Conservation (phyloP, 2,329 filamentous ascomycete species). For the Whalleya microplaca region DNA sequence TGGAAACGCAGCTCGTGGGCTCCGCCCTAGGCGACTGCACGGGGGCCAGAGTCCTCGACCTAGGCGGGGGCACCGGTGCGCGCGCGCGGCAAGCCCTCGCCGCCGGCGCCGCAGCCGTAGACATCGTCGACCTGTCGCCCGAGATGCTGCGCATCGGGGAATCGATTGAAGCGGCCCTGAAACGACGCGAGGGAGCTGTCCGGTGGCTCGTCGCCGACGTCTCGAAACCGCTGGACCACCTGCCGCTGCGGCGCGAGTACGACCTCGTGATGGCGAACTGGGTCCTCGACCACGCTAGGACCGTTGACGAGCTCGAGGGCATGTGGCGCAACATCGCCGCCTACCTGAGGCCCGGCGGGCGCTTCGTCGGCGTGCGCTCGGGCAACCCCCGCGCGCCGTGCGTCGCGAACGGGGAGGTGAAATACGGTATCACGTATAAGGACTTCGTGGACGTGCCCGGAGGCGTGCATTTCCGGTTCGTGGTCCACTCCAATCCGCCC, state of each 20-base stretch:
- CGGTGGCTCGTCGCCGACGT: constrained; percentile 34
- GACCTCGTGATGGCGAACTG: constrained; percentile 40
- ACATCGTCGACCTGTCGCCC: constrained; percentile 36
- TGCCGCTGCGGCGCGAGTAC: constrained; percentile 28
- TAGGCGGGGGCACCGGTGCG: constrained; percentile 37
- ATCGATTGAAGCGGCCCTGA: constrained; percentile 26
- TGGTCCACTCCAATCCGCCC: constrained; percentile 5
- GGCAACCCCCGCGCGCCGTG: constrained; percentile 15
- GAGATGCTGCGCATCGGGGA: constrained; percentile 32
- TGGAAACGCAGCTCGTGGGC: constrained; percentile 37
- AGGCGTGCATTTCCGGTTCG: constrained; percentile 24
- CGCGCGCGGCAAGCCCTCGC: constrained; percentile 32
- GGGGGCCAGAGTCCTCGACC: constrained; percentile 33
- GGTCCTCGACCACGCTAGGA: constrained; percentile 36
- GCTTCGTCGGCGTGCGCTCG: constrained; percentile 32
- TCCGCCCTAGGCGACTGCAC: constrained; percentile 32
- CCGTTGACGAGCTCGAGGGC: constrained; percentile 27
- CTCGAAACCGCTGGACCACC: constrained; percentile 26
- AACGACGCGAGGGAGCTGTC: constrained; percentile 16
- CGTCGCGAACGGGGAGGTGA: constrained; percentile 10
- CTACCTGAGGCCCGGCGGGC: constrained; percentile 33
- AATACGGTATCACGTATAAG: constrained; percentile 19
- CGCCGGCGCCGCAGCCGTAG: constrained; percentile 30
- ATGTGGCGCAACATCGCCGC: constrained; percentile 34
- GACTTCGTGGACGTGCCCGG: constrained; percentile 25